phyloP scores from a whole-genome alignment of 345 rosid species.

The Crucihimalaya himalaica region DNA sequence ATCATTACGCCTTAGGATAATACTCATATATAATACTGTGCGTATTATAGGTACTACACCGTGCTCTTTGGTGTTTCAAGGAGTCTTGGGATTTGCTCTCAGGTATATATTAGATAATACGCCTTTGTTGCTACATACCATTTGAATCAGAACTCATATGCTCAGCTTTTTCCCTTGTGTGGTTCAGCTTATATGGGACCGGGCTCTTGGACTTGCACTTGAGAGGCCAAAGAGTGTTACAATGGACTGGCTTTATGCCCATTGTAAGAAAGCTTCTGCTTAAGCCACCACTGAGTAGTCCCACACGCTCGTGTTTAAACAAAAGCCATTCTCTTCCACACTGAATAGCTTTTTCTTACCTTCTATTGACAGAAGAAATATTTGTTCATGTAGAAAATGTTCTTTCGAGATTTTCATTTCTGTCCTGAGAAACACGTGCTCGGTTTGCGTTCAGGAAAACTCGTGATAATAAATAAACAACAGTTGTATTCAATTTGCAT shows the following conservation, averaged over 20 bases:
- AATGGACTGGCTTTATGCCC: constrained; percentile 86
- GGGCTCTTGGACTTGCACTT: constrained; percentile 89
- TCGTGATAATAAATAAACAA: constrained; percentile 29
- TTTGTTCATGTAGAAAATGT: constrained; percentile 26
- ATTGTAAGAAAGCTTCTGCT: constrained; percentile 64
- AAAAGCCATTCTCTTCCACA: constrained; percentile 16
- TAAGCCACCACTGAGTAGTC: constrained; percentile 8
- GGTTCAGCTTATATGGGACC: constrained; percentile 92
- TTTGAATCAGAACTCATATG: background rate
- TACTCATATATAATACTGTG: background rate
- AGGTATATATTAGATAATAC: constrained; percentile 48
- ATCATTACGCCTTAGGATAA: background rate
- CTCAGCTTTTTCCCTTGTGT: background rate
- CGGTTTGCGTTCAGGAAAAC: constrained; percentile 3
- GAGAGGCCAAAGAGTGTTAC: constrained; percentile 99
- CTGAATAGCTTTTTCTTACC: constrained; percentile 13
- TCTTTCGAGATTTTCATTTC: background rate
- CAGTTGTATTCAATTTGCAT: constrained; percentile 3
- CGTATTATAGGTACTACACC: constrained; percentile 65
- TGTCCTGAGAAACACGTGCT: constrained; percentile 23
- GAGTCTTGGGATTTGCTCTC: constrained; percentile 96
- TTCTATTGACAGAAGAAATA: constrained; percentile 23
- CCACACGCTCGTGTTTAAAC: background rate
- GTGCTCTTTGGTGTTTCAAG: constrained; percentile 99
- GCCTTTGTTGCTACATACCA: background rate